phyloP scores from a whole-genome alignment of 805 yeast species.

The Ascoidea tarda region DNA sequence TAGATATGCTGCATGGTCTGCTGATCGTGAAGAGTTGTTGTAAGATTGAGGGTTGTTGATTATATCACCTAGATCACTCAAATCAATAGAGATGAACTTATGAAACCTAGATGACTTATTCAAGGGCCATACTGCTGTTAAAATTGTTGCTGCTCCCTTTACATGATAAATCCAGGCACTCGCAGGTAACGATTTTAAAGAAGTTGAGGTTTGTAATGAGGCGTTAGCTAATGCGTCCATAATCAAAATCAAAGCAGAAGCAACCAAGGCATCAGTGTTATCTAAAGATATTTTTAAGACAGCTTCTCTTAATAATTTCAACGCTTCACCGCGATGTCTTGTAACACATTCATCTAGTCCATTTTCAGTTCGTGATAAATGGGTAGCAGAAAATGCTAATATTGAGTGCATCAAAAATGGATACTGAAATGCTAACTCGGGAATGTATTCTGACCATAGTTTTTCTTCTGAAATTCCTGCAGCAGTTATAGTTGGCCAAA shows the following conservation, averaged over 20 bases:
- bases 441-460: constrained; percentile 82
- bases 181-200: constrained; percentile 55
- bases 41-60: constrained; percentile 23
- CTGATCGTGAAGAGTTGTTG: background rate
- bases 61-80: constrained; percentile 78
- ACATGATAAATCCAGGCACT: constrained; percentile 97
- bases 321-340: constrained; percentile 76
- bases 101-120: constrained; percentile 53
- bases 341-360: constrained; percentile 75
- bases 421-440: constrained; percentile 72
- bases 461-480: constrained; percentile 81
- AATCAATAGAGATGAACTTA: constrained; percentile 68
- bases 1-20: constrained; percentile 19
- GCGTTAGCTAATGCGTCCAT: constrained; percentile 95
- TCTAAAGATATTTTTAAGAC: constrained; percentile 72
- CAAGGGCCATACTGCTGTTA: constrained; percentile 93
- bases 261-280: constrained; percentile 87
- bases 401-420: constrained; percentile 90
- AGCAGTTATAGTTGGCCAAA: constrained; percentile 75
- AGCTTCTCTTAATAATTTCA: constrained; percentile 68
- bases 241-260: constrained; percentile 76
- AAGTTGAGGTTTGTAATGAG: constrained; percentile 27
- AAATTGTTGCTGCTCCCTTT: constrained; percentile 90
- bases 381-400: constrained; percentile 86
- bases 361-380: constrained; percentile 61